A percentile compares a stretch with the other conserved stretches of the same genome.
Conservation (phyloP, 2,329 filamentous ascomycete species). For the Hortaea sp. region DNA sequence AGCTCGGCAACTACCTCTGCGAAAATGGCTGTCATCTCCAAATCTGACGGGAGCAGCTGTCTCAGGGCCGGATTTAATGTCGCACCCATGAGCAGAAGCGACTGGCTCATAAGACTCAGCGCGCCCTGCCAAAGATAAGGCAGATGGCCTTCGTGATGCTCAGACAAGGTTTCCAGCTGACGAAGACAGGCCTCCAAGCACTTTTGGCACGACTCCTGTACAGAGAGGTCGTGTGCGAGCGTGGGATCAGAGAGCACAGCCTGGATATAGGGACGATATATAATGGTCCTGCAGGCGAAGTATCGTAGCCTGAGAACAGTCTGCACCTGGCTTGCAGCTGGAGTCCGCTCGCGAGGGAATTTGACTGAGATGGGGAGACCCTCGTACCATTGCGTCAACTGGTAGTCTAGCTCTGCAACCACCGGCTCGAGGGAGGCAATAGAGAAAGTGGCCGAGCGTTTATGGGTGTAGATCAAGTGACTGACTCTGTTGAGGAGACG, state of each 20-base stretch:
- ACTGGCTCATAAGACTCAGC: constrained; percentile 72
- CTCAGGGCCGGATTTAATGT: constrained; percentile 68
- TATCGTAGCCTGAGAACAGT: constrained; percentile 70
- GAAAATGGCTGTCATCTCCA: constrained; percentile 63
- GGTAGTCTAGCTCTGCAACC: constrained; percentile 70
- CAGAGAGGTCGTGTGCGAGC: constrained; percentile 58
- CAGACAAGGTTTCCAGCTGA: constrained; percentile 68
- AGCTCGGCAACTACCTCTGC: constrained; percentile 67
- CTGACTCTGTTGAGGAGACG: constrained; percentile 47
- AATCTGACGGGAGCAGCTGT: constrained; percentile 48
- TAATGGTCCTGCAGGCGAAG: constrained; percentile 77
- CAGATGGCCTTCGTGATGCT: constrained; percentile 73
- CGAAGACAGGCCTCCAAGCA: constrained; percentile 71
- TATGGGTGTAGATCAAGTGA: constrained; percentile 30
- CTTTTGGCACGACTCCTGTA: constrained; percentile 69
- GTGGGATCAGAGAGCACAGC: constrained; percentile 71
- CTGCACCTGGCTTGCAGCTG: constrained; percentile 64
- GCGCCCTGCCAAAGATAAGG: constrained; percentile 81
- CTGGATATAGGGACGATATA: constrained; percentile 74
- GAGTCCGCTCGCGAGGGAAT: constrained; percentile 61
- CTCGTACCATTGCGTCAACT: constrained; percentile 78
- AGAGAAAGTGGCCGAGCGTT: constrained; percentile 67
- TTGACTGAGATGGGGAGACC: constrained; percentile 63
- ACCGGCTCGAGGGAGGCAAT: constrained; percentile 67
- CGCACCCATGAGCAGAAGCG: constrained; percentile 72